phyloP scores from a whole-genome alignment of 306 rosid genomes.

The Sophora flavescens region DNA sequence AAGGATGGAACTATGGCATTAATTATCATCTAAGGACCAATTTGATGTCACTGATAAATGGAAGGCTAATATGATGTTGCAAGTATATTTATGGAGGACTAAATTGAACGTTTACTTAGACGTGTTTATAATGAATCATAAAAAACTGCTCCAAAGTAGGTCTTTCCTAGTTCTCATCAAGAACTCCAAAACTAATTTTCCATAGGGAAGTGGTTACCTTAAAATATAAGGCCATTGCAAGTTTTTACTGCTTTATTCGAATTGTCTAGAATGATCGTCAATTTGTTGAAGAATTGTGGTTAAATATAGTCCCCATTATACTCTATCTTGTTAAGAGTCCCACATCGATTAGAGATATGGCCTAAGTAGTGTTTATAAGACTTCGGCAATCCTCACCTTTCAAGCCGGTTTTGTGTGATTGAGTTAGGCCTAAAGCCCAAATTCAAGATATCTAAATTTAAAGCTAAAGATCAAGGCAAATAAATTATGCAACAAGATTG shows the following conservation, averaged over 20 bases:
- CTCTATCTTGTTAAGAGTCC: no score
- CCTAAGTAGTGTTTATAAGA: no score
- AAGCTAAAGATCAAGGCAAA: slow-evolving; percentile 7
- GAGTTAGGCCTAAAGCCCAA: no score
- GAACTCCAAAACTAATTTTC: neutral
- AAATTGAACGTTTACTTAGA: neutral
- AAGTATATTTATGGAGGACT: neutral
- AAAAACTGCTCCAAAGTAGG: neutral
- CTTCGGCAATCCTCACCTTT: no score
- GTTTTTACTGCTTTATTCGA: neutral
- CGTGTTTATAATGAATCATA: neutral
- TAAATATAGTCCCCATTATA: neutral
- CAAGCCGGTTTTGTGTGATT: no score
- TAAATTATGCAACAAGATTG: slow-evolving; percentile 11
- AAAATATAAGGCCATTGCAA: neutral
- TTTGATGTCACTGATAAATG: neutral
- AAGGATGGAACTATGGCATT: neutral
- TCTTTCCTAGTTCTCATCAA: neutral
- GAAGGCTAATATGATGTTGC: neutral
- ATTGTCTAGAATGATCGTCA: neutral
- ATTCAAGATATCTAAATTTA: no score
- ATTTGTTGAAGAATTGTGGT: neutral
- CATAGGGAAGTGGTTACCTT: neutral
- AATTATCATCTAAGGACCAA: neutral
- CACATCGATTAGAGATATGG: no score